Percentiles rank a stretch among this genome's conserved stretches.
Conservation (phyloP, 2,329 filamentous ascomycete genomes). For the Ramularia endophylla region DNA sequence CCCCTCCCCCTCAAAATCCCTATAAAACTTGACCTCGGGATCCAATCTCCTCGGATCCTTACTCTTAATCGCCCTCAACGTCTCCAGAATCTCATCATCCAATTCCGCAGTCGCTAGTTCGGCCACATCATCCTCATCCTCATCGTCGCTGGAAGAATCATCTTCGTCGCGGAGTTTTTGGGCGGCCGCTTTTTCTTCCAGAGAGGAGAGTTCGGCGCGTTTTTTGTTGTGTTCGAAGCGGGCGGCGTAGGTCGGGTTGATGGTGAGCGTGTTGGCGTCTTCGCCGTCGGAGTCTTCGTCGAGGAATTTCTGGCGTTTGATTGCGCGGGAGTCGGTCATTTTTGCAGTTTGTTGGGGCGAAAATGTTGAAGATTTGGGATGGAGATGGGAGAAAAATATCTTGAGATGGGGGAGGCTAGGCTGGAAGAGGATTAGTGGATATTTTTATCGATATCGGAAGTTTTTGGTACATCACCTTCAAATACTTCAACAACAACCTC, state of each 20-base stretch:
- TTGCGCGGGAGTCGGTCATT: slow-evolving; percentile 9
- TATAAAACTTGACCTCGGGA: slow-evolving; percentile 70
- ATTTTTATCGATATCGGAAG: too few species aligned
- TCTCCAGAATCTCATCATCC: slow-evolving; percentile 81
- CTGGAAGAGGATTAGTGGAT: too few species aligned
- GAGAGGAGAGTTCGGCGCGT: slow-evolving; percentile 72
- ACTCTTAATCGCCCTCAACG: slow-evolving; percentile 76
- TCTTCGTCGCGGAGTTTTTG: slow-evolving; percentile 29
- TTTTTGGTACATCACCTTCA: too few species aligned
- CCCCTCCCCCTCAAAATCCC: slow-evolving; percentile 53
- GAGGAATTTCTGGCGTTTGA: slow-evolving; percentile 31
- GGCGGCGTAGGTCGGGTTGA: slow-evolving; percentile 85
- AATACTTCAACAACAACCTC: not conserved
- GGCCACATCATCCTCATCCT: slow-evolving; percentile 85
- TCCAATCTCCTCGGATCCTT: slow-evolving; percentile 94
- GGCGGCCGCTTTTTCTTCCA: slow-evolving; percentile 67
- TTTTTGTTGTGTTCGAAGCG: slow-evolving; percentile 98
- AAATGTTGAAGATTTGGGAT: slow-evolving; percentile 2
- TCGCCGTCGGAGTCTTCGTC: slow-evolving; percentile 20
- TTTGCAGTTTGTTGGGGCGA: too few species aligned
- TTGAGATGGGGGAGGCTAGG: too few species aligned
- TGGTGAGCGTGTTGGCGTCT: slow-evolving; percentile 52
- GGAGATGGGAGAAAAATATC: slow-evolving; percentile 1
- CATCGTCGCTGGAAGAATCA: slow-evolving; percentile 55
- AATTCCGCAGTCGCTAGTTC: slow-evolving; percentile 79